Evolutionary conservation across 495 filamentous ascomycete genomes (phyloP).

Genomic region (Niebla homalea): DNA sequence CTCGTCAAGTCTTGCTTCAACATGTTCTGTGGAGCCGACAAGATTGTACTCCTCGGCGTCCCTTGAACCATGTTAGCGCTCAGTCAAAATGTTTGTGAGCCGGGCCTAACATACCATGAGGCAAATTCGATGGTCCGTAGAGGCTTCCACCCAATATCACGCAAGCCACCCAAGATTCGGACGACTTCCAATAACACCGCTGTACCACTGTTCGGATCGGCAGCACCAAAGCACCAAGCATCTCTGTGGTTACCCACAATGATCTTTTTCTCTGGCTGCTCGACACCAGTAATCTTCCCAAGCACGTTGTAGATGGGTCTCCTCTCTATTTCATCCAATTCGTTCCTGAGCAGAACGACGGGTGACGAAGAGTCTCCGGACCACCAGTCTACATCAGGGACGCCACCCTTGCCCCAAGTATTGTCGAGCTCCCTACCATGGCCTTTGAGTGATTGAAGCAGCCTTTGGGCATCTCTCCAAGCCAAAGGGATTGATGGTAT

Average conservation of each 20-base stretch:
- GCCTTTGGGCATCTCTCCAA: conserved; percentile 72
- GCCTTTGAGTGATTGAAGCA: conserved; percentile 65
- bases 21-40: conserved; percentile 88
- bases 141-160: conserved; percentile 71
- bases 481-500: conserved; percentile 84
- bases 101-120: conserved; percentile 50
- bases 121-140: conserved; percentile 85
- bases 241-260: conserved; percentile 92
- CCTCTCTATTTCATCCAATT: conserved; percentile 69
- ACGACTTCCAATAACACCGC: conserved; percentile 83
- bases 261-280: conserved; percentile 72
- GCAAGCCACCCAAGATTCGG: conserved; percentile 64
- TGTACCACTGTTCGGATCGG: conserved; percentile 75
- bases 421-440: conserved; percentile 55
- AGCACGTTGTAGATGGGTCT: conserved; percentile 86
- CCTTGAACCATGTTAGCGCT: not conserved
- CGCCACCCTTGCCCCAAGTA: conserved; percentile 66
- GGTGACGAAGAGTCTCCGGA: conserved; percentile 67
- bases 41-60: conserved; percentile 88
- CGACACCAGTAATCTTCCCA: conserved; percentile 66
- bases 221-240: conserved; percentile 81
- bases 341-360: conserved; percentile 68
- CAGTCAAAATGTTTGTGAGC: not conserved
- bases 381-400: conserved; percentile 64
- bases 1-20: conserved; percentile 52